A percentile compares a stretch with the other conserved stretches of the same genome.
Evolutionary conservation across 1,284 basidiomycete species (phyloP).

Genomic region (Malassezia yamatoensis): DNA sequence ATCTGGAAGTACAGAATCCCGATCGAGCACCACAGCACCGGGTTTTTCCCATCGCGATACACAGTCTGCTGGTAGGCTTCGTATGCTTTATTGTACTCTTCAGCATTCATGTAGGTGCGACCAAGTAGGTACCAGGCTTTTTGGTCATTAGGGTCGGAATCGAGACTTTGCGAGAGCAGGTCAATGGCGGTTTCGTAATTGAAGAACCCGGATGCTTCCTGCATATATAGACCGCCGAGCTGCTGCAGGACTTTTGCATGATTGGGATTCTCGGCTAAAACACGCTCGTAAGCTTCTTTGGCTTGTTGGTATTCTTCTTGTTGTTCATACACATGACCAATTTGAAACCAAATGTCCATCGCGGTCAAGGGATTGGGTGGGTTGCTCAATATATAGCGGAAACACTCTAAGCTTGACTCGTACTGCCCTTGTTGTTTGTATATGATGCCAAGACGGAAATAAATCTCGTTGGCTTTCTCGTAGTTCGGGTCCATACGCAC

Average conservation of each 20-base stretch:
- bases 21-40: conserved; percentile 99
- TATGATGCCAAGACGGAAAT: conserved; percentile 95
- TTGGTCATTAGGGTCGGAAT: conserved; percentile 76
- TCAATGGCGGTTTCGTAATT: conserved; percentile 88
- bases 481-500: conserved; percentile 96
- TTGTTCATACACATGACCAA: conserved; percentile 95
- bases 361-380: conserved; percentile 90
- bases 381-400: conserved; percentile 88
- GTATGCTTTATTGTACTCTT: conserved; percentile 98
- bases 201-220: conserved; percentile 82
- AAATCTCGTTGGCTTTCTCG: conserved; percentile 97
- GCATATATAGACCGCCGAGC: conserved; percentile 93
- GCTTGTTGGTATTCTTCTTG: conserved; percentile 85
- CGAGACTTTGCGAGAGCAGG: conserved; percentile 74
- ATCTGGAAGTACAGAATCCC: conserved; percentile 99
- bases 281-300: conserved; percentile 93
- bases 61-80: conserved; percentile 99
- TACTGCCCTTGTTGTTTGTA: conserved; percentile 93
- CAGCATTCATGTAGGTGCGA: conserved; percentile 95
- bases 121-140: conserved; percentile 98
- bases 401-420: conserved; percentile 54
- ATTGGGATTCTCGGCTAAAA: conserved; percentile 79
- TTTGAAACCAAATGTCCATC: conserved; percentile 99
- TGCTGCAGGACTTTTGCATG: conserved; percentile 97
- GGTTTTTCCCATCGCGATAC: conserved; percentile 94